phyloP scores from a whole-genome alignment of 2,329 filamentous ascomycete genomes.

The Colletotrichum liriopes region DNA sequence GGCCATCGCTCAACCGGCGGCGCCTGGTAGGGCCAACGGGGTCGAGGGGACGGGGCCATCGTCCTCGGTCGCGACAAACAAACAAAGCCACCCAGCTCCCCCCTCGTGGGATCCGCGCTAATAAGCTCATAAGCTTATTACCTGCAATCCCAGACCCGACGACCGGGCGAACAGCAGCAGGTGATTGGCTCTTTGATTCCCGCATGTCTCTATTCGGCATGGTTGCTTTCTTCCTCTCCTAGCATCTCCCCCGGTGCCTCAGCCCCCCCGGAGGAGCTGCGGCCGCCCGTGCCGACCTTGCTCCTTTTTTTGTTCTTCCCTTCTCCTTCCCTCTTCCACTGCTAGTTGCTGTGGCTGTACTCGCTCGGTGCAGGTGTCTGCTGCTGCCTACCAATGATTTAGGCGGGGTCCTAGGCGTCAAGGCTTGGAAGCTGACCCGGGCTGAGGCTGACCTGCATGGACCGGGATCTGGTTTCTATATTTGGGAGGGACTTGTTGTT shows the following conservation, averaged over 20 bases:
- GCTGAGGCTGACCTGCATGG: not conserved
- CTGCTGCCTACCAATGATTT: not conserved
- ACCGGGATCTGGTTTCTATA: constrained; percentile 15
- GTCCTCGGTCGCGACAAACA: not conserved
- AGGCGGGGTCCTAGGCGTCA: not conserved
- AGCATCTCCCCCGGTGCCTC: not conserved
- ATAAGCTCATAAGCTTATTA: constrained; percentile 18
- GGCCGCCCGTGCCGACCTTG: not conserved
- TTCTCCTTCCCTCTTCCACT: not conserved
- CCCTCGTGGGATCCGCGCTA: constrained; percentile 9
- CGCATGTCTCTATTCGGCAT: not conserved
- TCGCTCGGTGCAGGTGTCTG: not conserved
- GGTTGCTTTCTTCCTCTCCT: not conserved
- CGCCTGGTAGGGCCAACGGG: not conserved
- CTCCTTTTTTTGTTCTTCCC: not conserved
- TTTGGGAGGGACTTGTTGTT: not conserved
- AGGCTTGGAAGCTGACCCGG: constrained; percentile 3
- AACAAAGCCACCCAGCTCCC: not conserved
- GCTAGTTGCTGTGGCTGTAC: not conserved
- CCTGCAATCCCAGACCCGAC: not conserved
- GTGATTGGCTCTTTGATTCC: not conserved
- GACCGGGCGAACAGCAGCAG: not conserved
- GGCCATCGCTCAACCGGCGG: not conserved
- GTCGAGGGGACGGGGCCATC: not conserved
- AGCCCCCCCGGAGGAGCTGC: constrained; percentile 4